These are phyloP conservation scores for Russula sp. DNA, from an alignment of 768 basidiomycete species.

Conservation along the genomic window DNA sequence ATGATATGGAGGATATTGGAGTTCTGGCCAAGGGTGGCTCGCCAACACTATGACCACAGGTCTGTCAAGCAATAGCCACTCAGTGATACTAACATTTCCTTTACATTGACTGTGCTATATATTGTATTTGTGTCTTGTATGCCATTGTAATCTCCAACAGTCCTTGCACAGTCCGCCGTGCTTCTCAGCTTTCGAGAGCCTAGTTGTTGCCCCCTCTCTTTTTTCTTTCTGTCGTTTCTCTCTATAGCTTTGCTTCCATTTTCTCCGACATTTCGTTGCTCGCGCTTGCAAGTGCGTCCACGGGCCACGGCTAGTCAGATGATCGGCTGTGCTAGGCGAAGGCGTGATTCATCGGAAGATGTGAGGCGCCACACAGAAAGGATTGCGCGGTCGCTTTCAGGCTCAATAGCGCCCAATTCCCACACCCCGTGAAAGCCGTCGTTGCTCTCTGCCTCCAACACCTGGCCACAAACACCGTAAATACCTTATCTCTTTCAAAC, in stretches of 20 bases:
- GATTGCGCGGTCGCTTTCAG: not conserved
- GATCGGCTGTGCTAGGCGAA: conserved; percentile 9
- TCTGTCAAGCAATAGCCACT: too few species aligned
- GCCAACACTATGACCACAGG: too few species aligned
- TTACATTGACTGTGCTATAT: too few species aligned
- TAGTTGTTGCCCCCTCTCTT: conserved; percentile 28
- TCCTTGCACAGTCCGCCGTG: not conserved
- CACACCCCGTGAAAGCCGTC: not conserved
- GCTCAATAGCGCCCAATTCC: too few species aligned
- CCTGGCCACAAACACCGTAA: too few species aligned
- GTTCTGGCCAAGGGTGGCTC: too few species aligned
- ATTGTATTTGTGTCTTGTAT: too few species aligned
- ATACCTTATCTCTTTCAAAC: not conserved
- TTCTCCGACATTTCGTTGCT: conserved; percentile 7
- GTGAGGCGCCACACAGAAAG: not conserved
- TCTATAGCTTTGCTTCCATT: not conserved
- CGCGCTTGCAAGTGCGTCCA: conserved; percentile 6
- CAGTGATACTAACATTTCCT: too few species aligned
- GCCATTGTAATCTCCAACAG: conserved; percentile 10
- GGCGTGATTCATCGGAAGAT: conserved; percentile 23
- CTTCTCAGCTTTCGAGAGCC: conserved; percentile 22
- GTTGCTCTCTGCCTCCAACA: not conserved
- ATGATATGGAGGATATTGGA: too few species aligned
- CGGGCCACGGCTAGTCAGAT: conserved; percentile 23
- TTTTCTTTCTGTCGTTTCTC: conserved; percentile 19